phyloP scores from a whole-genome alignment of 164 flowering plant genomes.

The Liquidambar formosana region DNA sequence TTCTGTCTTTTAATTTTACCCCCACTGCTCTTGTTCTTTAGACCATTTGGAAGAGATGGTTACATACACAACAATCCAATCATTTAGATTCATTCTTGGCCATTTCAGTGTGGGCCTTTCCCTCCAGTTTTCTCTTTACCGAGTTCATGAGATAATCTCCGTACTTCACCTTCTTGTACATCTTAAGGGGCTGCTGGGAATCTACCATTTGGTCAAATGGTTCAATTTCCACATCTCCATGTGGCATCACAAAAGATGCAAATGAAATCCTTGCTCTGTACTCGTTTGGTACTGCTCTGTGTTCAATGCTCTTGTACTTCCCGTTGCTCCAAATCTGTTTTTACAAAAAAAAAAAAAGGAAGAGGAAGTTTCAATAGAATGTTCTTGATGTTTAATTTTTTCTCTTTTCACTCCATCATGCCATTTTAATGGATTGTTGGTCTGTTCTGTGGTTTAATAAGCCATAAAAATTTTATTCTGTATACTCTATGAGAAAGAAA shows the following conservation, averaged over 20 bases:
- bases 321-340: slow-evolving; percentile 30
- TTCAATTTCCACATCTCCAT: slow-evolving; percentile 22
- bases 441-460: no score
- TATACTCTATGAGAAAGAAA: no score
- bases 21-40: no score
- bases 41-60: no score
- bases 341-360: neutral
- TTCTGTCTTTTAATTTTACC: no score
- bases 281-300: slow-evolving; percentile 28
- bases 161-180: slow-evolving; percentile 30
- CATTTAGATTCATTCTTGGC: slow-evolving; percentile 1
- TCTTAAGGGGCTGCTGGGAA: neutral
- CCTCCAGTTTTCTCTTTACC: slow-evolving; percentile 23
- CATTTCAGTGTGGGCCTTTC: slow-evolving; percentile 18
- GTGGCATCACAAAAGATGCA: slow-evolving; percentile 26
- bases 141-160: slow-evolving; percentile 22
- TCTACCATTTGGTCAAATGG: slow-evolving; percentile 26
- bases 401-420: no score
- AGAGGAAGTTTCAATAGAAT: no score
- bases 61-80: no score
- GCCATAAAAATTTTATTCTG: no score
- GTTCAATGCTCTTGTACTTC: slow-evolving; percentile 34
- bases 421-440: no score
- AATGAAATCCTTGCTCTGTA: slow-evolving; percentile 22
- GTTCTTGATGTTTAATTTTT: no score